phyloP scores from a whole-genome alignment of 768 basidiomycete genomes.

The Tricholoma matsutake region DNA sequence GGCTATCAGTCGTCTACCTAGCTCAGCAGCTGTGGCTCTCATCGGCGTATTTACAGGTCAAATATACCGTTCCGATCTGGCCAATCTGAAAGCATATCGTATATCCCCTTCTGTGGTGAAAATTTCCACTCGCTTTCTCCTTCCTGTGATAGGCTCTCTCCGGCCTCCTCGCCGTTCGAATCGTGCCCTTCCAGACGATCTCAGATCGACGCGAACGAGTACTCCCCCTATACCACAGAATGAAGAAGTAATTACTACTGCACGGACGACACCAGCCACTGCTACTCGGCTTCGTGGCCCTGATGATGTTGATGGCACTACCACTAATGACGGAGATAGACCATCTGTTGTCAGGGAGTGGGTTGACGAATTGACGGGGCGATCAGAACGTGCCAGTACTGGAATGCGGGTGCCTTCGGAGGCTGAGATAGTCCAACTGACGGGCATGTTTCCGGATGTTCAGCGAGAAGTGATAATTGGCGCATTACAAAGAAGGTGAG shows the following conservation, averaged over 20 bases:
- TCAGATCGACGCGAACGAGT: slow-evolving; percentile 19
- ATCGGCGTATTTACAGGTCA: slow-evolving; percentile 71
- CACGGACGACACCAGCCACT: slow-evolving; percentile 34
- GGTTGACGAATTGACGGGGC: slow-evolving; percentile 77
- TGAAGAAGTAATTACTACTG: slow-evolving; percentile 66
- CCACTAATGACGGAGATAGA: slow-evolving; percentile 25
- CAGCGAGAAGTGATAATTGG: slow-evolving; percentile 69
- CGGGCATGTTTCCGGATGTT: slow-evolving; percentile 81
- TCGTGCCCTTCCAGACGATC: slow-evolving; percentile 68
- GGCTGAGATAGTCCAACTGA: slow-evolving; percentile 70
- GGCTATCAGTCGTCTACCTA: slow-evolving; percentile 62
- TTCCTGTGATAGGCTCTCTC: slow-evolving; percentile 65
- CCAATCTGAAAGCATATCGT: slow-evolving; percentile 77
- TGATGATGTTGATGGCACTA: slow-evolving; percentile 18
- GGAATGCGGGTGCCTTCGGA: slow-evolving; percentile 72
- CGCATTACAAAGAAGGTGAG: slow-evolving; percentile 81
- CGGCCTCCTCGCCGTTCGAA: slow-evolving; percentile 64
- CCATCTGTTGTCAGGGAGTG: slow-evolving; percentile 70
- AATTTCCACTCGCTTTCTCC: slow-evolving; percentile 55
- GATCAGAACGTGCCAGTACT: slow-evolving; percentile 47
- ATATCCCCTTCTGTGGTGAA: slow-evolving; percentile 56
- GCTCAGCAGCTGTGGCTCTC: slow-evolving; percentile 56
- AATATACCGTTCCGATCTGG: slow-evolving; percentile 80
- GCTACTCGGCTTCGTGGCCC: slow-evolving; percentile 20
- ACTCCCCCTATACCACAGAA: slow-evolving; percentile 29